These are phyloP conservation scores for Hymenoscyphus salicellus DNA, from an alignment of 2,329 filamentous ascomycete species.

Conservation along the genomic window DNA sequence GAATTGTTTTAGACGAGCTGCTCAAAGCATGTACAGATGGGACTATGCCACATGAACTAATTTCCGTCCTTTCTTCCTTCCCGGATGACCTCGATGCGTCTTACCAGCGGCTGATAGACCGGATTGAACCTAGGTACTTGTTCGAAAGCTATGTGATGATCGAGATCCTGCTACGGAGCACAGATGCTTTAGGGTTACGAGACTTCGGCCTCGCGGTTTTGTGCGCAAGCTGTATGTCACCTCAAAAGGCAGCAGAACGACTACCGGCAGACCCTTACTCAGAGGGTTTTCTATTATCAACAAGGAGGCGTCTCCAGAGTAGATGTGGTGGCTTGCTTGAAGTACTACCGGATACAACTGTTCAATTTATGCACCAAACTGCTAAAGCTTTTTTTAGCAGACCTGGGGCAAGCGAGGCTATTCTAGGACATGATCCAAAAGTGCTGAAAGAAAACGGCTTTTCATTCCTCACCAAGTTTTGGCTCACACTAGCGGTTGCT, in stretches of 20 bases:
- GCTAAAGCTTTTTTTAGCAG: no score
- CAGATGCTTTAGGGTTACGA: not conserved
- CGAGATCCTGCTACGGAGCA: not conserved
- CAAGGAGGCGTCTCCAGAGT: no score
- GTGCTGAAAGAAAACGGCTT: no score
- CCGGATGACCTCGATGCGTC: not conserved
- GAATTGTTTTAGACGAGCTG: conserved; percentile 4
- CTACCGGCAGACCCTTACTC: not conserved
- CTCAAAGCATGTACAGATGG: not conserved
- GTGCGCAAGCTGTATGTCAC: not conserved
- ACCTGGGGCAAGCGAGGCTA: no score
- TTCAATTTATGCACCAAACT: no score
- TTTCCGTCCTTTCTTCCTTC: not conserved
- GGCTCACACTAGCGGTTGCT: no score
- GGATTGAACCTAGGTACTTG: not conserved
- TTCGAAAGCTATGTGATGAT: not conserved
- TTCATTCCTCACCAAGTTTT: no score
- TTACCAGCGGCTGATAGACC: not conserved
- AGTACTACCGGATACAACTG: no score
- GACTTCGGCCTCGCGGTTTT: not conserved
- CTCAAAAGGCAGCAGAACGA: not conserved
- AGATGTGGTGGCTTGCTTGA: no score
- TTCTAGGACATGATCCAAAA: no score
- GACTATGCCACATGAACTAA: not conserved
- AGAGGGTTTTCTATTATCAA: no score